Conservation (phyloP, 257 asterid species). For the Catharanthus roseus region DNA sequence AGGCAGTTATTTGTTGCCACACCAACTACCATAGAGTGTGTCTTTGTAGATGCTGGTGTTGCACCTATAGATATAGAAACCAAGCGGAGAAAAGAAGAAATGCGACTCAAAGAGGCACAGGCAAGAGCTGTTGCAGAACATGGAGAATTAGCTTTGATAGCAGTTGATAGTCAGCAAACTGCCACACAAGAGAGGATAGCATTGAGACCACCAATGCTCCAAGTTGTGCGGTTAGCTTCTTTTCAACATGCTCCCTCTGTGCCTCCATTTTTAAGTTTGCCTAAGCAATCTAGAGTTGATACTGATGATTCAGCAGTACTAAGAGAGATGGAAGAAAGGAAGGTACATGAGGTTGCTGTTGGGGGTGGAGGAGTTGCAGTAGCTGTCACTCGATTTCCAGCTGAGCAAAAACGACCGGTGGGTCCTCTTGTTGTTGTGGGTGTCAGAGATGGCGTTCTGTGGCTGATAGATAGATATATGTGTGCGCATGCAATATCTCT, state of each 20-base stretch:
- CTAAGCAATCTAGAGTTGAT: constrained; percentile 71
- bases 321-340: constrained; percentile 70
- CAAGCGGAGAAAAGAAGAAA: constrained; percentile 70
- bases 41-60: constrained; percentile 94
- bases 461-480: constrained; percentile 95
- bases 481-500: constrained; percentile 95
- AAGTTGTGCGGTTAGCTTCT: constrained; percentile 90
- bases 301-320: constrained; percentile 54
- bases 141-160: constrained; percentile 83
- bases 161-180: constrained; percentile 69
- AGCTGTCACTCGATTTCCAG: constrained; percentile 95
- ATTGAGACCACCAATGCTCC: constrained; percentile 92
- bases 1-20: constrained; percentile 95
- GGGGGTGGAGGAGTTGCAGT: constrained; percentile 81
- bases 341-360: constrained; percentile 70
- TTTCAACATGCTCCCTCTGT: constrained; percentile 94
- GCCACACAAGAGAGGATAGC: constrained; percentile 63
- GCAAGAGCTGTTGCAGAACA: constrained; percentile 80
- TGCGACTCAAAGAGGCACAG: constrained; percentile 60
- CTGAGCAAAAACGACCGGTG: constrained; percentile 89
- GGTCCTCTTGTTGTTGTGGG: constrained; percentile 94
- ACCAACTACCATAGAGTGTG: constrained; percentile 96
- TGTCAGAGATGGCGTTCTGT: constrained; percentile 92
- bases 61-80: constrained; percentile 82
- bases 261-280: constrained; percentile 84